Evolutionary conservation across 2,329 filamentous ascomycete genomes (phyloP).

Genomic region (Fusarium ambrosium): DNA sequence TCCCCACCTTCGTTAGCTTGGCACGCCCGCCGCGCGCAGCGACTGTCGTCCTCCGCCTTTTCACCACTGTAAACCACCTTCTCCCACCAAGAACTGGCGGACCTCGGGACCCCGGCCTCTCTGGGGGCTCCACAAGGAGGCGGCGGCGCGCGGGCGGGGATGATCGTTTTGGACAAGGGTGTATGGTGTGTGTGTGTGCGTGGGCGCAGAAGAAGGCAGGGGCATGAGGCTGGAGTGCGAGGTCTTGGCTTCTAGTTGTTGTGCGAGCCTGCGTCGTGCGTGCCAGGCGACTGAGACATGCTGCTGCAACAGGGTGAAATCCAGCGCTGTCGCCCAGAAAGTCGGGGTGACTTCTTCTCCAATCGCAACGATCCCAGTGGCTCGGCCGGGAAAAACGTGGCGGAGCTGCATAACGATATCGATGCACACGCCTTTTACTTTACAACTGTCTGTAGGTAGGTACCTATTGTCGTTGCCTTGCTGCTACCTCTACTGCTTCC

Average conservation of each 20-base stretch:
- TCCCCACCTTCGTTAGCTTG: not conserved
- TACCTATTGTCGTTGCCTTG: not conserved
- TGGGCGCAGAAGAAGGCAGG: not conserved
- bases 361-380: slow-evolving; percentile 12
- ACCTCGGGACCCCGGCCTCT: slow-evolving; percentile 29
- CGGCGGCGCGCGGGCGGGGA: slow-evolving; percentile 18
- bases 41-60: slow-evolving; percentile 42
- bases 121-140: slow-evolving; percentile 30
- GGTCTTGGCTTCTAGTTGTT: not conserved
- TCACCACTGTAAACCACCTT: slow-evolving; percentile 41
- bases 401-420: slow-evolving; percentile 31
- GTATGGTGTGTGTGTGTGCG: not conserved
- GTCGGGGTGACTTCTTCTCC: not conserved
- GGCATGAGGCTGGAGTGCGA: slow-evolving; percentile 1
- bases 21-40: not conserved
- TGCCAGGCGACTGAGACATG: slow-evolving; percentile 13
- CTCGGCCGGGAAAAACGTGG: slow-evolving; percentile 42
- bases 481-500: not conserved
- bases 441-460: not conserved
- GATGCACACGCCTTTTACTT: not conserved
- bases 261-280: not conserved
- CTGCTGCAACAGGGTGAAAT: slow-evolving; percentile 28
- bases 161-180: slow-evolving; percentile 29
- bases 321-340: slow-evolving; percentile 22
- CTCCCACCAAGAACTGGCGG: slow-evolving; percentile 46